Evolutionary conservation across 169 alveolate species (phyloP), one percentile per base, ranked within the genome.

Genomic region (Plasmodium gonderi): DNA sequence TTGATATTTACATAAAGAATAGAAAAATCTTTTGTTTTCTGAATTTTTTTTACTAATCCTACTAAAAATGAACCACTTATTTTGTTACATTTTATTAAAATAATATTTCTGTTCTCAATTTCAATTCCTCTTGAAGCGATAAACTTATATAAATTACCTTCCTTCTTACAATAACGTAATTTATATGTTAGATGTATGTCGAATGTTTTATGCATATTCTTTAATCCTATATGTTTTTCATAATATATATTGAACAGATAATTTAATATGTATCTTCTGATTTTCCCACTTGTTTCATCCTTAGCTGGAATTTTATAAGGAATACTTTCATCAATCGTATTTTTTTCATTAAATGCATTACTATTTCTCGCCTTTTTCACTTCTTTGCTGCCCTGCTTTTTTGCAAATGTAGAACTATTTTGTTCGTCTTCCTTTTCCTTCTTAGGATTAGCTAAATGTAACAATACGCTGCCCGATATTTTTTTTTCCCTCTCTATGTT

Each of bases 221-320:
- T 60, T 8, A 85, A 47, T 29, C 85, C 92, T 40, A 85, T 29
- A 40, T 85, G 65, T 51, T 74, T 85, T 85, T 85, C 92, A 64
- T 85, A 85, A 54, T 74, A 85, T 36, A 42, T 85, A 54, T 85
- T 85, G 67, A 85, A 85, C 36, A 85, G 45, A 65, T 85, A 85
- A 49, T 75, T 85, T 85, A 85, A 65, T 11, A 85, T 74, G 31
- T 85, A 85, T 29, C 78, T 74, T 20, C 92, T 49, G 31, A 85
- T 54, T 85, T 85, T 64, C 7, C 26, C 5, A 7, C 31, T 17
- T 7, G 42, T 78, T 12, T 31, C 11, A 72, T 38, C 23, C 33
- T n/a, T 11, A 14, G 40, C 44, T 5, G 47, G 14, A 9, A 14
- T 68, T 0, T 68, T 29, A 31, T 12, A n/a, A 2, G 51, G n/a